Evolutionary conservation across 1,284 basidiomycete species (phyloP).

Genomic region (Erythrobasidium hasegawianum): DNA sequence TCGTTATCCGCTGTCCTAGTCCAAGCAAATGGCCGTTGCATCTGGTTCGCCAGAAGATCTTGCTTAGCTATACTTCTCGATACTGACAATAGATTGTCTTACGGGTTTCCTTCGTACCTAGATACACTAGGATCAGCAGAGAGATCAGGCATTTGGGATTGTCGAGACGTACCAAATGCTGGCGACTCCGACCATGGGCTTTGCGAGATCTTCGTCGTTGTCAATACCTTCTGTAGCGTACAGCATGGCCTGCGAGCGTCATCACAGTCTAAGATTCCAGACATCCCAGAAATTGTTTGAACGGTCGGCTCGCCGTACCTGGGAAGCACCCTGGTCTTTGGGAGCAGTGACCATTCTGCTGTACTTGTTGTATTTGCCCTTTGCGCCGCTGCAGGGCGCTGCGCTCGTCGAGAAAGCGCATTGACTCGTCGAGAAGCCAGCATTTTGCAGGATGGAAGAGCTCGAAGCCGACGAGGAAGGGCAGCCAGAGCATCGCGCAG

Average conservation of each 20-base stretch:
- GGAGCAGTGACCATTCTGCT: slow-evolving; percentile 77
- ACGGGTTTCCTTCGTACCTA: slow-evolving; percentile 89
- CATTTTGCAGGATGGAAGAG: background rate
- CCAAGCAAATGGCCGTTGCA: slow-evolving; percentile 87
- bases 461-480: slow-evolving; percentile 10
- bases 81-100: slow-evolving; percentile 47
- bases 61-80: background rate
- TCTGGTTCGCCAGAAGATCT: slow-evolving; percentile 52
- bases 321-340: slow-evolving; percentile 88
- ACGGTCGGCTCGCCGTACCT: slow-evolving; percentile 60
- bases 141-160: background rate
- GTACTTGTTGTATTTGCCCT: slow-evolving; percentile 66
- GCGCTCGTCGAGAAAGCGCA: slow-evolving; percentile 31
- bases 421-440: background rate
- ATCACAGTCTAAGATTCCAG: background rate
- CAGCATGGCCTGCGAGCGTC: slow-evolving; percentile 73
- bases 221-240: slow-evolving; percentile 88
- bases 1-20: slow-evolving; percentile 79
- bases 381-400: background rate
- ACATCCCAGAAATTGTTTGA: background rate
- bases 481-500: slow-evolving; percentile 31
- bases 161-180: slow-evolving; percentile 72
- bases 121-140: background rate
- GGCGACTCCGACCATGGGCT: slow-evolving; percentile 91
- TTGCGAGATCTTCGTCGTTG: slow-evolving; percentile 70